Percentiles rank a stretch among this genome's conserved stretches.
These are phyloP conservation scores for Flaveria robusta DNA, from an alignment of 129 eudicot genomes.

Conservation along the genomic window DNA sequence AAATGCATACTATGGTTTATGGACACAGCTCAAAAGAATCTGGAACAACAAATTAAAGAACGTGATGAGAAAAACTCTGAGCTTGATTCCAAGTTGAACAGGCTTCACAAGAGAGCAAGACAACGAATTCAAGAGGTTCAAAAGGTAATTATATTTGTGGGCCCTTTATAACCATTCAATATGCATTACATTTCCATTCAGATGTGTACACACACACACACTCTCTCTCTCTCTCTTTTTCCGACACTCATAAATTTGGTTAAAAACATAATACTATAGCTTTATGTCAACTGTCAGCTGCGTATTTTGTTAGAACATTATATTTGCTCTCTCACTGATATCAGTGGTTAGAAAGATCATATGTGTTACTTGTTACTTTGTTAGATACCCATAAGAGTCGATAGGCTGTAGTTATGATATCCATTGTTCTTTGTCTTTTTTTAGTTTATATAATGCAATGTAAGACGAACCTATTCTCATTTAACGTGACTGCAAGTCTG, in stretches of 20 bases:
- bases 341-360: not conserved
- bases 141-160: conserved; percentile 59
- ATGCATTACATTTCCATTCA: conserved; percentile 13
- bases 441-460: not conserved
- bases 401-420: not conserved
- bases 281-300: conserved; percentile 11
- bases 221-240: not conserved
- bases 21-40: conserved; percentile 71
- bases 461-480: not conserved
- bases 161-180: conserved; percentile 27
- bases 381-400: not conserved
- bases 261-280: not conserved
- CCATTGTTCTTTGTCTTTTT: not conserved
- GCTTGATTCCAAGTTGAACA: conserved; percentile 87
- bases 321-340: not conserved
- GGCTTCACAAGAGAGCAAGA: conserved; percentile 99
- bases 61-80: conserved; percentile 90
- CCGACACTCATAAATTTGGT: not conserved
- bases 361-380: not conserved
- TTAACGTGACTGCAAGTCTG: not conserved
- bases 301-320: not conserved
- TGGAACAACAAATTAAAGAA: conserved; percentile 88
- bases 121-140: conserved; percentile 99
- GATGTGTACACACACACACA: not conserved
- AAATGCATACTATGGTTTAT: conserved; percentile 33